Base-by-base conservation (phyloP, 345 rosid genomes). In the Orychophragmus violaceus region DNA sequence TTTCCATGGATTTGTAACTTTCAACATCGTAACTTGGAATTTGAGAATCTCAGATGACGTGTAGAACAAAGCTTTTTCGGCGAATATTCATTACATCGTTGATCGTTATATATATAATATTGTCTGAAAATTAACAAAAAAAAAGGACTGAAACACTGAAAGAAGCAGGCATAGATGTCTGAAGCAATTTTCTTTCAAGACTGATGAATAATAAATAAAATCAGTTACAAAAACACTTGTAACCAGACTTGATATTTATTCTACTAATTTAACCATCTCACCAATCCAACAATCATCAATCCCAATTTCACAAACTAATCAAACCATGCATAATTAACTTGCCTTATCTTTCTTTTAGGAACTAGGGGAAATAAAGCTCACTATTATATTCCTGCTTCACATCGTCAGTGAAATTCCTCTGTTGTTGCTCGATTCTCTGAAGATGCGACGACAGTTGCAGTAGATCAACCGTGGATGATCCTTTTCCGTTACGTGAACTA, bases 391-490 rank as follows among this genome's bases (percentile, higher is more conserved):
- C 90, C 24, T 76, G 86, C 66, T 83, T 80, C 35, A 80, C 78
- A 36, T 78, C 78, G 78, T 75, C 77, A 78, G 66, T 60, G 35
- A 78, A 82, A 62, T 72, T 86, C 76, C 84, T 87, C 64, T 84
- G 90, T 71, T 84, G 90, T 71, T 68, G 79, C 70, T 89, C 95
- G 25, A 91, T 89, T 53, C 80, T 81, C 59, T 81, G 87, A 75
- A 87, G 95, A 79, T 84, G 89, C 0, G 89, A 83, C 2, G 96
- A 87, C 16, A 92, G 69, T 30, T 83, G 92, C 23, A 82, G 76
- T 81, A 89, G 77, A 84, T 89, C 85, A 42, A 85, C 82, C 0
- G 90, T 87, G 3, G 84, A 59, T 30, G 77, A 42, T 32, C 70
- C 82, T 48, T 80, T 81, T 53, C 59, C 71, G 22, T 62, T 60